Evolutionary conservation across 2,329 filamentous ascomycete genomes (phyloP), one percentile per base, ranked within the genome.

Genomic region (Colletotrichum sp.): DNA sequence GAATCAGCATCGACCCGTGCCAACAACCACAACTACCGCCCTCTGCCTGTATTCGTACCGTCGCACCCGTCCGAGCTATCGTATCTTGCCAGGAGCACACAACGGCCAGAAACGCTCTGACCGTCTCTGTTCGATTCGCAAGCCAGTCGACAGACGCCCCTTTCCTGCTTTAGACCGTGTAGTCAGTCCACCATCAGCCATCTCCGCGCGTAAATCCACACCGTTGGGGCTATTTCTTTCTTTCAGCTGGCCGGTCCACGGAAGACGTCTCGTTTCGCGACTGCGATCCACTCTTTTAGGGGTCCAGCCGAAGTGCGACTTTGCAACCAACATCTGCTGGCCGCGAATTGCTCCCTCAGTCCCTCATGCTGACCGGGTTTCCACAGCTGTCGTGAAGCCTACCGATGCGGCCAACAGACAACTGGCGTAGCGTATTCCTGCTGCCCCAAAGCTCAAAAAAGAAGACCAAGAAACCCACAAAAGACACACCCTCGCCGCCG

Each of bases 351-450:
- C 18, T 72, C 67, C 38, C 61, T 38, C 55, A 38, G 72, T 72
- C 18, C 38, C 38, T 52, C 69, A 72, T 68, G 73, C 73, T 75
- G 69, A 75, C 64, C 26, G 15, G 21, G 34, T 21, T 36, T 21
- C 48, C 64, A 36, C 57, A 75, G 70, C 64, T 61, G 21, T 68
- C 21, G 43, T 16, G 72, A 48, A 48, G 64, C 21, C 65, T 70
- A 34, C 34, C 74, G 63, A 74, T 76, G 74, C 74, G 43, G 24
- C 60, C 65, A 32, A 75, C 66, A 12, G 74, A 76, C 28, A 74
- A 76, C 38, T 76, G 71, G 74, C 72, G 74, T 26, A 76, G 71
- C 60, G 71, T 76, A 18, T 75, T 75, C 6, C 48, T 73, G 70
- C 73, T 73, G 34, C 63, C 73, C 63, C 73, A 73, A 36, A 75